Base-by-base conservation (phyloP, 1,284 basidiomycete genomes). In the Phlebopus sp. region DNA sequence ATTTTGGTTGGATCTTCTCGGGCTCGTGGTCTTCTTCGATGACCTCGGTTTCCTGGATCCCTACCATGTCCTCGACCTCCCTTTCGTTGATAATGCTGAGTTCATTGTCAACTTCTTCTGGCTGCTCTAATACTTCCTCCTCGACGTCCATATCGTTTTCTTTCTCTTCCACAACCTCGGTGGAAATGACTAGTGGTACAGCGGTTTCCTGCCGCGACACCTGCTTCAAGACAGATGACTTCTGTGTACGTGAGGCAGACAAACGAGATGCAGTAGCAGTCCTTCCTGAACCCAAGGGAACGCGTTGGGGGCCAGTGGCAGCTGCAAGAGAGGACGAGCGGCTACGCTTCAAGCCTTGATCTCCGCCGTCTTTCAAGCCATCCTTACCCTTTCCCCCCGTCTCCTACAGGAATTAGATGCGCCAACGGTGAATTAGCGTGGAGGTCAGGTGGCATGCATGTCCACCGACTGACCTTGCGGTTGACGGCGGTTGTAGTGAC, bases 401-500 rank as follows among this genome's bases (percentile, higher is more conserved):
- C 50, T 70, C 64, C 67, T 69, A 39, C 17, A 36, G 37, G 39
- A 11, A 32, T 21, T 9, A 30, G 32, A 13, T n/a, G 27, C 13
- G 21, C n/a, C 25, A 8, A 14, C 30, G 15, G 5, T 75, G 37
- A 25, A 17, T 61, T 8, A 55, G 51, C 29, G 21, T 39, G 21
- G 7, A 17, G 23, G 1, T 14, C 37, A 27, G 31, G 43, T 43
- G 37, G 37, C 37, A 43, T 42, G 45, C 51, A 42, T 10, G 4
- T 37, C 38, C 17, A 46, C 23, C 44, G 8, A 72, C 76, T 56
- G 64, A 84, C 86, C 72, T 84, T 88, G 63, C 82, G 79, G 66
- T 88, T 90, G 44, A 88, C 78, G 50, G 85, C 81, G 46, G 74
- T 75, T 29, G 75, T 78, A 17, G 83, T 84, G 52, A 90, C 84